Percentiles rank a stretch among this genome's conserved stretches.
phyloP scores from a whole-genome alignment of 2,329 filamentous ascomycete genomes.

The Beauveria asiatica region DNA sequence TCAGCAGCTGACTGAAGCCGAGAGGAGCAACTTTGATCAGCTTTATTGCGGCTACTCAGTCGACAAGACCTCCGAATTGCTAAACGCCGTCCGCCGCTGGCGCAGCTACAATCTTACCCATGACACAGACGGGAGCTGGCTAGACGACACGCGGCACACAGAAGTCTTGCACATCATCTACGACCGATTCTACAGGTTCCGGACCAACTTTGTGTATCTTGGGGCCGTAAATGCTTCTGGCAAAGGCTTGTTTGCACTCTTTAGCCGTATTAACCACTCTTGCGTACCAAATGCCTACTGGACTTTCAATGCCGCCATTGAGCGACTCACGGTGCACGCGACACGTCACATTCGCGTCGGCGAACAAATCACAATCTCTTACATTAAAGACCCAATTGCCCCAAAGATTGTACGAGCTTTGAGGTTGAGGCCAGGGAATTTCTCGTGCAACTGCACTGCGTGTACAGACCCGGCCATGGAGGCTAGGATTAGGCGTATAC shows the following conservation, averaged over 20 bases:
- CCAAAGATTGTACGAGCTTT: not conserved
- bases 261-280: too few species aligned
- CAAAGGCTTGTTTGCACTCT: too few species aligned
- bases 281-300: not conserved
- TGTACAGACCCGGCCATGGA: not conserved
- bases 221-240: too few species aligned
- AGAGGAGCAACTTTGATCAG: not conserved
- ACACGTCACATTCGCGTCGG: not conserved
- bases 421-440: not conserved
- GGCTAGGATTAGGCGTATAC: not conserved
- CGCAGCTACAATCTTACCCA: fast-evolving
- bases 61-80: not conserved
- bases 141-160: too few species aligned
- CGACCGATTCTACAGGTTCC: too few species aligned
- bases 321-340: not conserved
- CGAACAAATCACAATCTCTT: not conserved
- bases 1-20: not conserved
- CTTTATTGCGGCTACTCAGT: not conserved
- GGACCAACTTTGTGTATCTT: too few species aligned
- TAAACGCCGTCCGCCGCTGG: not conserved
- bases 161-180: too few species aligned
- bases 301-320: not conserved
- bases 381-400: not conserved
- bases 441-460: not conserved
- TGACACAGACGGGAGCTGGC: not conserved